These are phyloP conservation scores for Phytophthora fragariae DNA, from an alignment of 352 stramenopile species.

Conservation along the genomic window DNA sequence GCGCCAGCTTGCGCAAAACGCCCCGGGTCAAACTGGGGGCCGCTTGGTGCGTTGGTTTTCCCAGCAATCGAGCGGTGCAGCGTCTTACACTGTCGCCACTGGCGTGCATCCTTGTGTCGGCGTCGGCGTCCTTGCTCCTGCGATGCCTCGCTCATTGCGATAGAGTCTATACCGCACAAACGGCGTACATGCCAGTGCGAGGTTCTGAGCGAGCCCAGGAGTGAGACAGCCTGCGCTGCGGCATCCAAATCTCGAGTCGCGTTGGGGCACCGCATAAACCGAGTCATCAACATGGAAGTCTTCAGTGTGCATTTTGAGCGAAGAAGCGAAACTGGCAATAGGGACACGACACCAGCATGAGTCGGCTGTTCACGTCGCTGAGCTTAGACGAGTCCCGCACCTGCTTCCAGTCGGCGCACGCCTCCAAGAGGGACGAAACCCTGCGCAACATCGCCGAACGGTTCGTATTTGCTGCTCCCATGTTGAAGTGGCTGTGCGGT, in stretches of 20 bases:
- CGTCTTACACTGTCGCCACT: slow-evolving; percentile 1
- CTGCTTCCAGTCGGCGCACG: not conserved
- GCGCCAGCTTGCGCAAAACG: slow-evolving; percentile 3
- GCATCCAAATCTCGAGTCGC: not conserved
- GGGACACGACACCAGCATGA: slow-evolving; percentile 5
- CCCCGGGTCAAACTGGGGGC: not conserved
- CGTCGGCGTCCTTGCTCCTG: not conserved
- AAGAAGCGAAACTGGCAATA: not conserved
- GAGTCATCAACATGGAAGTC: not conserved
- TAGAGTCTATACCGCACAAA: slow-evolving; percentile 4
- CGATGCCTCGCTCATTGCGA: slow-evolving; percentile 7
- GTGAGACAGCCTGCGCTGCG: not conserved
- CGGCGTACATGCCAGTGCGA: not conserved
- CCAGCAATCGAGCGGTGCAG: slow-evolving; percentile 1
- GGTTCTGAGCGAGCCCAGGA: not conserved
- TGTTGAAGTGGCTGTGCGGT: not conserved
- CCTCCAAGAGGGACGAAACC: slow-evolving; percentile 10
- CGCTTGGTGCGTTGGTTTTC: slow-evolving; percentile 5
- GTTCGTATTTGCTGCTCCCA: slow-evolving; percentile 5
- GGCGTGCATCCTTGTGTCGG: slow-evolving; percentile 2
- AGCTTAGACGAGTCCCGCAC: not conserved
- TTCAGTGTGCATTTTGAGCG: slow-evolving; percentile 7
- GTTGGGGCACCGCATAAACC: slow-evolving; percentile 8
- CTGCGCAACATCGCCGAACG: slow-evolving; percentile 19
- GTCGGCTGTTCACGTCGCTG: slow-evolving; percentile 11